Evolutionary conservation across 495 filamentous ascomycete species (phyloP).

Genomic region (Xylaria grammica): DNA sequence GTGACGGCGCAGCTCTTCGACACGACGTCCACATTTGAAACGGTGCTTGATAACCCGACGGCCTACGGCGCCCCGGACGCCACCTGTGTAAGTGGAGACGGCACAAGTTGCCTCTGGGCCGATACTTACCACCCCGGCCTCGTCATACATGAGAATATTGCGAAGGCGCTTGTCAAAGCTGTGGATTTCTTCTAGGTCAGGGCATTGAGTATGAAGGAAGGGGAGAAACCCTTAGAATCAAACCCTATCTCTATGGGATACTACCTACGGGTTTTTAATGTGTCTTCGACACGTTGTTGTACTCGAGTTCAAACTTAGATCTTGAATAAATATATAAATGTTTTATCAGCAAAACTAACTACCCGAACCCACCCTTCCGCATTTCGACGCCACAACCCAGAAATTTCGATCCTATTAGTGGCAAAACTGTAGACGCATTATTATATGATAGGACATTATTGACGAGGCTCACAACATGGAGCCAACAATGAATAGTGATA

Average conservation of each 20-base stretch:
- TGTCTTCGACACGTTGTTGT: not conserved
- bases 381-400: no score
- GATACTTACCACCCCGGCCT: constrained; percentile 53
- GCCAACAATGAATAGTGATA: no score
- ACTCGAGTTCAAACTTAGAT: not conserved
- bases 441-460: no score
- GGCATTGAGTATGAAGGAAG: no score
- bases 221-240: not conserved
- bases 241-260: not conserved
- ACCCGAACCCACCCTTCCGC: no score
- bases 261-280: not conserved
- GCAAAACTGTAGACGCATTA: no score
- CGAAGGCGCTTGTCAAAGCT: constrained; percentile 24
- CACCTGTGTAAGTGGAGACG: constrained; percentile 50
- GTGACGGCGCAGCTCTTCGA: constrained; percentile 43
- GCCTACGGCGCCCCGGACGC: constrained; percentile 49
- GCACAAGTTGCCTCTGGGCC: constrained; percentile 51
- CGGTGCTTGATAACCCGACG: constrained; percentile 46
- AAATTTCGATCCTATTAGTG: no score
- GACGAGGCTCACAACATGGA: no score
- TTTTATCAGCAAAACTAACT: no score
- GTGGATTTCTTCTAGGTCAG: constrained; percentile 20
- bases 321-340: not conserved
- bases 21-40: constrained; percentile 45
- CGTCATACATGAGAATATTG: constrained; percentile 44